Evolutionary conservation across 2,329 filamentous ascomycete species (phyloP).

Genomic region (Coniochaeta sp.): DNA sequence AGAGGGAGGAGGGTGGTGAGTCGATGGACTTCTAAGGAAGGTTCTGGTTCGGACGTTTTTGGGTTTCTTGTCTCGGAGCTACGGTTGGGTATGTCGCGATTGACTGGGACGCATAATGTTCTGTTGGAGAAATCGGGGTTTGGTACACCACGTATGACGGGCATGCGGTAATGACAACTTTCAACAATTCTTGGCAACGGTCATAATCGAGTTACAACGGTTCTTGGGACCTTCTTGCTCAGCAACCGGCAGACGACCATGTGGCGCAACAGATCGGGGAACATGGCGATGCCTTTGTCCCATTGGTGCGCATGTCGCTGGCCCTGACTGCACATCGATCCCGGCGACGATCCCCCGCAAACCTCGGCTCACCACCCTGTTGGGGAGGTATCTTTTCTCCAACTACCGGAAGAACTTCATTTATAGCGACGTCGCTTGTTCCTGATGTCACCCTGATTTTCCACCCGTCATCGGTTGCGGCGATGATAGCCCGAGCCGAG

Average conservation of each 20-base stretch:
- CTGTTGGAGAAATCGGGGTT: no score
- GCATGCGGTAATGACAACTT: background rate
- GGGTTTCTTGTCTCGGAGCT: background rate
- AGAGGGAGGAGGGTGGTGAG: slow-evolving; percentile 39
- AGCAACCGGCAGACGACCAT: background rate
- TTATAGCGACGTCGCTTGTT: background rate
- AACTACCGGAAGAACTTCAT: slow-evolving; percentile 1
- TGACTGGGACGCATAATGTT: background rate
- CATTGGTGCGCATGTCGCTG: slow-evolving; percentile 1
- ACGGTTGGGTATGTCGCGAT: background rate
- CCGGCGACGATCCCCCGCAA: slow-evolving; percentile 1
- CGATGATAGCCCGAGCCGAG: background rate
- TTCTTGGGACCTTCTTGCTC: background rate
- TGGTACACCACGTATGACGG: background rate
- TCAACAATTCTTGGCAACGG: background rate
- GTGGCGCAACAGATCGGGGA: background rate
- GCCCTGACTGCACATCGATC: background rate
- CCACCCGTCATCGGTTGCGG: background rate
- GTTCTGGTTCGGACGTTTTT: background rate
- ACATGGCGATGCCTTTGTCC: background rate
- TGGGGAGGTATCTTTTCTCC: background rate
- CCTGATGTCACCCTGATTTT: background rate
- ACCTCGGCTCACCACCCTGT: background rate
- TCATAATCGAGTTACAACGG: no score
- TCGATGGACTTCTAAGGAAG: slow-evolving; percentile 46